A percentile compares a stretch with the other conserved stretches of the same genome.
Conservation (phyloP, 1,284 basidiomycete species). For the Laetiporus sulphureus region DNA sequence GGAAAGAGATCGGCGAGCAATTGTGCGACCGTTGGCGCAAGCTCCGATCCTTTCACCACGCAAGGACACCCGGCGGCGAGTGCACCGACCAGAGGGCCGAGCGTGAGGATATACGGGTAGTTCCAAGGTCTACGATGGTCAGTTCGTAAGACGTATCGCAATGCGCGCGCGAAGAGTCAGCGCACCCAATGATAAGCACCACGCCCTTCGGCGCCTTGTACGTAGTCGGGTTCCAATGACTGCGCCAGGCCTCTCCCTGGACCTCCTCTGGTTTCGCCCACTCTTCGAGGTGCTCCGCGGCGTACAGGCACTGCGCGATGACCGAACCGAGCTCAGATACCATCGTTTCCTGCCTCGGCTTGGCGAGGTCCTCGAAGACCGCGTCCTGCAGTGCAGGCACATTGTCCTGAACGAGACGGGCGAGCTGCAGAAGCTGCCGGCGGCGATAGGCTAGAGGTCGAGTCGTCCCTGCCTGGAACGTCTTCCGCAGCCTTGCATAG, state of each 20-base stretch:
- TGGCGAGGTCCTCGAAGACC: slow-evolving; percentile 46
- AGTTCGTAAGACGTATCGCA: not conserved
- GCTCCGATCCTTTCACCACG: slow-evolving; percentile 60
- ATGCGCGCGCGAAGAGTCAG: slow-evolving; percentile 8
- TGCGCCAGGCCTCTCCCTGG: slow-evolving; percentile 29
- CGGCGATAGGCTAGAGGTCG: slow-evolving; percentile 48
- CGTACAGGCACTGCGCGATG: slow-evolving; percentile 31
- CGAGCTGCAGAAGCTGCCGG: slow-evolving; percentile 58
- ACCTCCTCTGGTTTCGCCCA: slow-evolving; percentile 47
- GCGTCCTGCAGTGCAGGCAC: slow-evolving; percentile 40
- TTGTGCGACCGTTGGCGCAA: slow-evolving; percentile 40
- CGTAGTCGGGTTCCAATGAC: slow-evolving; percentile 37
- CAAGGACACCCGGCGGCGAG: slow-evolving; percentile 57
- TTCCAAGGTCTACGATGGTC: slow-evolving; percentile 41
- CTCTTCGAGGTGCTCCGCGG: slow-evolving; percentile 41
- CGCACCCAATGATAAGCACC: slow-evolving; percentile 34
- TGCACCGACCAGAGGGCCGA: slow-evolving; percentile 50
- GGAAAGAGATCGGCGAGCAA: slow-evolving; percentile 52
- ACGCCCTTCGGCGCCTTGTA: slow-evolving; percentile 48
- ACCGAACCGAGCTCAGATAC: slow-evolving; percentile 33
- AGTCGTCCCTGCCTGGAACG: slow-evolving; percentile 47
- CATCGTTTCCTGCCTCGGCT: slow-evolving; percentile 37
- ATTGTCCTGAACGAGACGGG: slow-evolving; percentile 58
- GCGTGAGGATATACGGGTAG: slow-evolving; percentile 43
- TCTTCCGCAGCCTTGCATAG: slow-evolving; percentile 36